These are phyloP conservation scores for Asterochloris erici DNA, from an alignment of 139 green algal species.

Conservation along the genomic window DNA sequence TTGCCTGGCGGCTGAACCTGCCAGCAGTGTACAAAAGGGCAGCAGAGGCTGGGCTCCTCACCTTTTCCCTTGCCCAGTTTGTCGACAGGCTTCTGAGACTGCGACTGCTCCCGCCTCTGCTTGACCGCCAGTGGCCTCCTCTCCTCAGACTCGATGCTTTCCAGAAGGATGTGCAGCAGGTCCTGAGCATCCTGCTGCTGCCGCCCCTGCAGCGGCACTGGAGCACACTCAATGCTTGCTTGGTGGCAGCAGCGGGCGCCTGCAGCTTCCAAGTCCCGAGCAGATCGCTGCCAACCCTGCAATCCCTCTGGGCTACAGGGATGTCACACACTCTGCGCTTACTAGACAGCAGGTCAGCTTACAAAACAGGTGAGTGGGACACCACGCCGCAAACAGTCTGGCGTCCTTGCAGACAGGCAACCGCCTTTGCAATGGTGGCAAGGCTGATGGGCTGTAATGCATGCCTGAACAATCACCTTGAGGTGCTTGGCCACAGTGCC, in stretches of 20 bases:
- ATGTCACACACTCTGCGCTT: background rate
- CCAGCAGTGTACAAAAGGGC: background rate
- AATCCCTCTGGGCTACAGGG: background rate
- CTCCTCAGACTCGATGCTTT: conserved; percentile 46
- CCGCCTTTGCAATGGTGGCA: too few relatives aligned
- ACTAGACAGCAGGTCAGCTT: background rate
- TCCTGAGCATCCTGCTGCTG: conserved; percentile 73
- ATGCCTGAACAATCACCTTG: conserved; percentile 23
- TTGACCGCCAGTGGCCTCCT: background rate
- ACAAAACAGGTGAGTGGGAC: background rate
- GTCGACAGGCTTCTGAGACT: background rate
- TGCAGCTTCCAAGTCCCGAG: background rate
- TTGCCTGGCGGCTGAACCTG: background rate
- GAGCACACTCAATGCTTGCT: background rate
- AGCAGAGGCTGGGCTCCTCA: background rate
- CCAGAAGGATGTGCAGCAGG: conserved; percentile 54
- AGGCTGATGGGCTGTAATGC: background rate
- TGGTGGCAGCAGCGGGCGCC: background rate
- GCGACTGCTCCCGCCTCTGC: background rate
- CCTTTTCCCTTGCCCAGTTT: background rate
- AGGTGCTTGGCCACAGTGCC: conserved; percentile 52
- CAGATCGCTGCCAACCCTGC: too few relatives aligned
- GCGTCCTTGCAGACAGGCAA: background rate
- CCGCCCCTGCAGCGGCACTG: conserved; percentile 32
- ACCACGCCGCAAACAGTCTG: background rate